Base-by-base conservation (phyloP, 306 rosid species). In the Cucumis melo region DNA sequence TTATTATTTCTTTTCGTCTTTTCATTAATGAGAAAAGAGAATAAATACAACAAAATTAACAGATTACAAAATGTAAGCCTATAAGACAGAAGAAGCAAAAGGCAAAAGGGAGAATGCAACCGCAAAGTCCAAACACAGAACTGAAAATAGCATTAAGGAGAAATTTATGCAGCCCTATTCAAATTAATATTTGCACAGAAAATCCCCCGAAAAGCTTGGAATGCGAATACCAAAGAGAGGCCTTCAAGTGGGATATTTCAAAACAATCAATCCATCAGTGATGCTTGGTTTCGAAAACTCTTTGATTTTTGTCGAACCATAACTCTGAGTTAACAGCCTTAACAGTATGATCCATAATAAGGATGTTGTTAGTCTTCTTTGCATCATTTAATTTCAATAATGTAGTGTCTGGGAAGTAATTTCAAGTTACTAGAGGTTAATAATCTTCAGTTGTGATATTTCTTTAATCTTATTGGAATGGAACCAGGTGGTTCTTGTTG, bases 401-500 rank as follows among this genome's bases (percentile, higher is more conserved):
- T 46, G 53, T 1, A 46, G 53, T 17, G 5, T 19, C 53, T n/a
- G 53, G 48, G 0, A 36, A 36, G 20, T 8, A 34, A 36, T 62
- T 65, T 62, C 23, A 38, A 19, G 72, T 5, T 68, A 42, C 36
- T 42, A 5, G 74, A 46, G 10, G 32, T 68, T 42, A 9, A 27
- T 48, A 19, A 41, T 79, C n/a, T 79, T 48, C 61, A 46, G 19
- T 46, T 73, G 8, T 71, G 23, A 20, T 27, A 34, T 57, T 53
- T 68, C 64, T 68, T 78, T 54, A 51, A 74, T 71, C 34, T 59
- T 41, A 56, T 78, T 73, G 57, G 36, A 66, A 11, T 55, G 77
- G 57, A 60, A 70, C 51, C 74, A 87, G 91, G 89, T 87, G 78
- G 74, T 87, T 56, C 89, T 87, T 60, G 85, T 87, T 38, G 91